Evolutionary conservation across 2,329 filamentous ascomycete species (phyloP), one percentile per base, ranked within the genome.

Genomic region (Ophiobolus disseminans): DNA sequence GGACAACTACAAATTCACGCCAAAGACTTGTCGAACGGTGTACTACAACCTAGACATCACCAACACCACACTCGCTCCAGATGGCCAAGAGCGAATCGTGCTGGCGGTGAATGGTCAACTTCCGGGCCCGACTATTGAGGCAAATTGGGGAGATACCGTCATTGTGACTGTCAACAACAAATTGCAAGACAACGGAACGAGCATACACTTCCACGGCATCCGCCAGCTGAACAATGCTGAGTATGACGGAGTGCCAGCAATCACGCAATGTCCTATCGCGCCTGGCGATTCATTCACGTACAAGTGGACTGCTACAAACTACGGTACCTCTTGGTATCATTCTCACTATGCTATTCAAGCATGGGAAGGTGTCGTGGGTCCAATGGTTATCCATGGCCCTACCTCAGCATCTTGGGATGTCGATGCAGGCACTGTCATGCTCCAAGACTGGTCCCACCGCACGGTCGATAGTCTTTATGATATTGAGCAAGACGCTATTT

Each of bases 221-320:
- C 67, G 75, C 13, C 75, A 78, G 53, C 45, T 68, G 3, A 41
- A 83, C 17, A 86, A 83, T 0, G 82, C 78, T 8, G 77, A 86
- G 40, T 90, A 91, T 85, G 89, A 93, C 69, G 89, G 89, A 7
- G 78, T 87, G 38, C 91, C 91, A 86, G 88, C 91, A 67, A 88
- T 90, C 0, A 83, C 86, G 0, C 87, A 71, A 40, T 67, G 64
- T 21, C 65, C 63, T 0, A 86, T 91, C 37, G 78, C 83, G 0
- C 84, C 87, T 0, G 84, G 83, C 1, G 73, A 78, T 2, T 82
- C 76, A 1, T 87, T 88, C 53, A 84, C 80, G 0, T 91, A 91
- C 66, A 81, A 82, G 13, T 91, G 91, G 65, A 83, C 82, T 0
- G 80, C 46, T 63, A 79, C 50, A 69, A 76, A 66, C 64, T 70